Evolutionary conservation across 1,284 basidiomycete genomes (phyloP).

Genomic region (Moesziomyces antarcticus): DNA sequence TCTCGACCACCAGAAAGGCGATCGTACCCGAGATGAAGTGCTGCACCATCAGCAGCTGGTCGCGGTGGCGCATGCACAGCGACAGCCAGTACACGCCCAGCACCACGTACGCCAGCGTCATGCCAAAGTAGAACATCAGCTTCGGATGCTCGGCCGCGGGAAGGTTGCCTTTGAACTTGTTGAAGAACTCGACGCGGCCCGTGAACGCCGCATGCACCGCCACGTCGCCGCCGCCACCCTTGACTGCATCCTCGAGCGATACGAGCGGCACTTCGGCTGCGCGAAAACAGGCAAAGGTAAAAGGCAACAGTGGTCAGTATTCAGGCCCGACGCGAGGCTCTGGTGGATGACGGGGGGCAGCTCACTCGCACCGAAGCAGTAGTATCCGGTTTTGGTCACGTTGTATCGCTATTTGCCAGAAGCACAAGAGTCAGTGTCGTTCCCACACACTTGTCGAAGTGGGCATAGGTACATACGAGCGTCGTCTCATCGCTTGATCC

Average conservation of each 20-base stretch:
- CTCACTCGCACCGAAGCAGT: slow-evolving; percentile 82
- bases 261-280: slow-evolving; percentile 86
- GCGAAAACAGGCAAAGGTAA: neutral
- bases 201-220: slow-evolving; percentile 79
- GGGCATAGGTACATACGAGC: slow-evolving; percentile 16
- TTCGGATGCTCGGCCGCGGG: slow-evolving; percentile 98
- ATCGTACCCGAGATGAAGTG: slow-evolving; percentile 94
- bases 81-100: slow-evolving; percentile 83
- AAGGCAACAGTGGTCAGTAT: neutral
- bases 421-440: neutral
- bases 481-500: slow-evolving; percentile 16
- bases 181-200: slow-evolving; percentile 85
- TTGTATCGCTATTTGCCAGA: slow-evolving; percentile 71
- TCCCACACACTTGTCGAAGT: too few species aligned
- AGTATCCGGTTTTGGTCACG: slow-evolving; percentile 90
- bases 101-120: slow-evolving; percentile 81
- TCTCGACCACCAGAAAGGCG: slow-evolving; percentile 89
- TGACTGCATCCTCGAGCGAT: slow-evolving; percentile 68
- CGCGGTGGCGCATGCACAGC: slow-evolving; percentile 82
- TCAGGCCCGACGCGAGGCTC: neutral
- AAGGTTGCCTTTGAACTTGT: slow-evolving; percentile 87
- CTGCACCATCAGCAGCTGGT: slow-evolving; percentile 75
- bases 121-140: slow-evolving; percentile 87
- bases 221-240: slow-evolving; percentile 3
- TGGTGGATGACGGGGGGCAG: slow-evolving; percentile 10